phyloP scores from a whole-genome alignment of 305 asterid species.

The Fraxinus nigra region DNA sequence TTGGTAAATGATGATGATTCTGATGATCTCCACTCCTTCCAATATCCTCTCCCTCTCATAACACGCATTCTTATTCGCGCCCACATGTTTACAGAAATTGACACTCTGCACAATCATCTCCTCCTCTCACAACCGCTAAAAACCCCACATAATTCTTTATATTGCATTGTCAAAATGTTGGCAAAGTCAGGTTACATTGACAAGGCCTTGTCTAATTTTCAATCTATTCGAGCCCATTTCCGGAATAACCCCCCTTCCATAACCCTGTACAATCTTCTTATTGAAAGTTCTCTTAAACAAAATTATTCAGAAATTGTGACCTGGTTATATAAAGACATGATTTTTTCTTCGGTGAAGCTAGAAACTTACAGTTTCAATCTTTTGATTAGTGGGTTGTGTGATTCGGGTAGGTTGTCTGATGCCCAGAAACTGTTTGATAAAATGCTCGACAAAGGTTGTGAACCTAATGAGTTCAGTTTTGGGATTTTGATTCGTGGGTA shows the following conservation, averaged over 20 bases:
- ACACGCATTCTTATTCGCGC: conserved; percentile 60
- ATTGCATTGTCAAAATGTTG: conserved; percentile 43
- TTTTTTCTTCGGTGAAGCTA: conserved; percentile 55
- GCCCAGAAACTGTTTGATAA: conserved; percentile 73
- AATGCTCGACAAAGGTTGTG: conserved; percentile 70
- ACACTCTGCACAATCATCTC: conserved; percentile 49
- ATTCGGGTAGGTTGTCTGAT: conserved; percentile 54
- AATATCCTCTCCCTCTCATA: conserved; percentile 43
- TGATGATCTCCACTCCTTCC: conserved; percentile 23
- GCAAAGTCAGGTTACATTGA: conserved; percentile 49
- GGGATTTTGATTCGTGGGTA: conserved; percentile 80
- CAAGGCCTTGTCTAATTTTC: conserved; percentile 62
- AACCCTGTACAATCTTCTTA: conserved; percentile 63
- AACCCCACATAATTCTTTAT: conserved; percentile 29
- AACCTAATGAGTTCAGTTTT: conserved; percentile 67
- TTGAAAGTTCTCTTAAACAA: conserved; percentile 39
- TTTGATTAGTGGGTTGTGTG: conserved; percentile 60
- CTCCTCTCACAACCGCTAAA: conserved; percentile 38
- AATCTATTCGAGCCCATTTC: conserved; percentile 47
- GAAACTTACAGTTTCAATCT: conserved; percentile 75
- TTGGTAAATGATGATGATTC: not conserved
- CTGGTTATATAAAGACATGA: conserved; percentile 68
- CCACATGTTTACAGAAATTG: conserved; percentile 59
- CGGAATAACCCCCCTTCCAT: conserved; percentile 44
- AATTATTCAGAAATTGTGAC: conserved; percentile 33